Percentiles rank a stretch among this genome's conserved stretches.
phyloP scores from a whole-genome alignment of 257 asterid species.

The Dorcoceras hygrometricum region DNA sequence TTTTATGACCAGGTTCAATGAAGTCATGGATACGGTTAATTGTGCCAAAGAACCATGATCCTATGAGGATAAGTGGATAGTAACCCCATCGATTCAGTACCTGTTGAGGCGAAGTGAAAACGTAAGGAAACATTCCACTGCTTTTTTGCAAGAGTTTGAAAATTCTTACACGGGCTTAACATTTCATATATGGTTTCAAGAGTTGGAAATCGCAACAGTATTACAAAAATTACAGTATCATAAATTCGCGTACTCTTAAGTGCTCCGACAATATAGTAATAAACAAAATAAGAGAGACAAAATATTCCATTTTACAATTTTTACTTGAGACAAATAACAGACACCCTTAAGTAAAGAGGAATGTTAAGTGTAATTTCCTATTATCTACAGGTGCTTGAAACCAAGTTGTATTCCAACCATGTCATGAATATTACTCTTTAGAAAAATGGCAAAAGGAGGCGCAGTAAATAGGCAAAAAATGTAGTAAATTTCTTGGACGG shows the following conservation, averaged over 20 bases:
- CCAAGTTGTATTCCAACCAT: not conserved
- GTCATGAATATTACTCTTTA: constrained; percentile 9
- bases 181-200: not conserved
- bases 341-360: too few relatives aligned
- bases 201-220: constrained; percentile 8
- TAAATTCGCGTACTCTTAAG: too few relatives aligned
- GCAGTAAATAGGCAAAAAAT: not conserved
- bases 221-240: constrained; percentile 7
- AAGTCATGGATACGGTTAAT: constrained; percentile 93
- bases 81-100: constrained; percentile 96
- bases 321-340: too few relatives aligned
- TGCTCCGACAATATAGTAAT: too few relatives aligned
- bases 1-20: constrained; percentile 78
- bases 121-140: not conserved
- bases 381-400: not conserved
- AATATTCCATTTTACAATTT: too few relatives aligned
- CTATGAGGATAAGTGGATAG: constrained; percentile 93
- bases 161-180: not conserved
- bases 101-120: constrained; percentile 35
- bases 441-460: constrained; percentile 9
- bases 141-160: not conserved
- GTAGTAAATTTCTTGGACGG: not conserved
- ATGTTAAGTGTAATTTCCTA: not conserved
- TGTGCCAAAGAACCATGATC: constrained; percentile 92
- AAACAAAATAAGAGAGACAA: too few relatives aligned